These are phyloP conservation scores for Ophiostoma triangulosporum DNA, from an alignment of 2,329 filamentous ascomycete genomes.

Conservation along the genomic window DNA sequence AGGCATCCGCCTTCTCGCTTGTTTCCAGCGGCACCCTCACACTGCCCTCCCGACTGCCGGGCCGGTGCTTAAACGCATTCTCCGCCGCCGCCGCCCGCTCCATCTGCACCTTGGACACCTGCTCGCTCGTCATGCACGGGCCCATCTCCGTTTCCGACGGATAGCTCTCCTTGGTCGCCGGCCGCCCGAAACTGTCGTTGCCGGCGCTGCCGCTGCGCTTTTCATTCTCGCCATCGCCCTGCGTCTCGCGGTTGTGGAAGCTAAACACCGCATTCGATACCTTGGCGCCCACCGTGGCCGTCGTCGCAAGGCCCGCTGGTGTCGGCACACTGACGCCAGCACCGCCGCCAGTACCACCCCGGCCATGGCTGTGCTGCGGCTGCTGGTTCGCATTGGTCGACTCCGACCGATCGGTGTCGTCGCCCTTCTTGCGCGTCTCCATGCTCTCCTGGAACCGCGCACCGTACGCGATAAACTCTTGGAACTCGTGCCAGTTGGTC, in stretches of 20 bases:
- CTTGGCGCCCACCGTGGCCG: slow-evolving; percentile 26
- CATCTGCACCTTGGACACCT: slow-evolving; percentile 15
- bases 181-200: neutral
- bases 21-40: neutral
- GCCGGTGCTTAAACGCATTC: slow-evolving; percentile 14
- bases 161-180: slow-evolving; percentile 16
- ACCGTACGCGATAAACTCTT: slow-evolving; percentile 65
- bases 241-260: neutral
- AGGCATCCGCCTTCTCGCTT: slow-evolving; percentile 11
- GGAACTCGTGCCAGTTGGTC: slow-evolving; percentile 84
- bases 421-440: slow-evolving; percentile 39
- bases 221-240: slow-evolving; percentile 14
- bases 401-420: slow-evolving; percentile 29
- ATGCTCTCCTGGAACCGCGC: slow-evolving; percentile 61
- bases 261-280: slow-evolving; percentile 14
- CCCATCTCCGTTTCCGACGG: slow-evolving; percentile 17
- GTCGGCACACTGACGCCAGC: slow-evolving; percentile 31
- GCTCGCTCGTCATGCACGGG: slow-evolving; percentile 3
- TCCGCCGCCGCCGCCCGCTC: slow-evolving; percentile 20
- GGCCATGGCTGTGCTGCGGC: slow-evolving; percentile 15
- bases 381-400: neutral
- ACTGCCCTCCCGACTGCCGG: neutral
- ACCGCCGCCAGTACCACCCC: slow-evolving; percentile 14
- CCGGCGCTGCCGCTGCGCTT: neutral
- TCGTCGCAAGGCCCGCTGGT: slow-evolving; percentile 21